Evolutionary conservation across 179 eudicot genomes (phyloP), one percentile per base, ranked within the genome.

Genomic region (Silene vulgaris): DNA sequence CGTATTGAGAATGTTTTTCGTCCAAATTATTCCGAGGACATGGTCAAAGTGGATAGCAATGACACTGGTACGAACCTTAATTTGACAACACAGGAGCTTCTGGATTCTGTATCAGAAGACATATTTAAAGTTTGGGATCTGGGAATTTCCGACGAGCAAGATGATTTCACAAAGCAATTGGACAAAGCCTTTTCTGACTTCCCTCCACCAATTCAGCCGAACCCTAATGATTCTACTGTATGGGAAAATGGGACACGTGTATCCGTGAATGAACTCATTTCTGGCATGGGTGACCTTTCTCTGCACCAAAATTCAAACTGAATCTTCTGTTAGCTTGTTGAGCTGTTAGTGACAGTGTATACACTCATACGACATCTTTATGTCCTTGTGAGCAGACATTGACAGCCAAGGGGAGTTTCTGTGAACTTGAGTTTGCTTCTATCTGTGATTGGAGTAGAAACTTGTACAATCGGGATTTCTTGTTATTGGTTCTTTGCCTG

Each of bases 51-150:
- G 12, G 86, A 81, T 43, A 52, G 16, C 65, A 17, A 37, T 77
- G 87, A 81, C 62, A 56, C 78, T 9, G 87, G 80, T 43, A 50
- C 78, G 63, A 85, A 80, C 60, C 65, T 54, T 20, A 84, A 64
- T 60, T 77, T 68, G 78, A 69, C 71, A 16, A 70, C 65, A 63
- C 29, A 14, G 20, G 81, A 66, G 59, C 30, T 56, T n/a, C 60
- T 21, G 32, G 89, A 85, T 66, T 61, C 82, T 70, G 75, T 84
- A 4, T 21, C 78, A 11, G 85, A 82, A 20, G 86, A 84, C 61
- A 88, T 91, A 65, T 93, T 89, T 81, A 86, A 77, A 81, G 88
- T 91, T 63, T 91, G 93, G 97, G 93, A 93, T 80, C 76, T 89
- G 62, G 89, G 81, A 69, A 78, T 79, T 61, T 75, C 84, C 11